phyloP scores from a whole-genome alignment of 495 filamentous ascomycete genomes.

The Lasiosphaeria miniovina region DNA sequence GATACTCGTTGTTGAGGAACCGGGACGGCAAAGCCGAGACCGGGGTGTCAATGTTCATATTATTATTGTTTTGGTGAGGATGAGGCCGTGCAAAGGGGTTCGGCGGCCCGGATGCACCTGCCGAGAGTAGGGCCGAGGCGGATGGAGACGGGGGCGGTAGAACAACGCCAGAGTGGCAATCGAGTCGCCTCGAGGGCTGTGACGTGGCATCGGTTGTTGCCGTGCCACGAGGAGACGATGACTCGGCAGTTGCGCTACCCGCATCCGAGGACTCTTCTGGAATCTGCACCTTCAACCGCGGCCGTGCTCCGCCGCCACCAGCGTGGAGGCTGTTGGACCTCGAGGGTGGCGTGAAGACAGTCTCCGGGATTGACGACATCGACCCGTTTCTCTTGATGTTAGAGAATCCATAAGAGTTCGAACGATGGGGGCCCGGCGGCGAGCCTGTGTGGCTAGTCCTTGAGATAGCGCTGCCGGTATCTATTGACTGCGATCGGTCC shows the following conservation, averaged over 20 bases:
- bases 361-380: slow-evolving; percentile 54
- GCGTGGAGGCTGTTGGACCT: slow-evolving; percentile 68
- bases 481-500: slow-evolving; percentile 61
- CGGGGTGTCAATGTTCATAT: slow-evolving; percentile 85
- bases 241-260: slow-evolving; percentile 73
- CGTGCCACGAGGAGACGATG: slow-evolving; percentile 68
- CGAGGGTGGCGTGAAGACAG: slow-evolving; percentile 61
- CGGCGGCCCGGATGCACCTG: slow-evolving; percentile 86
- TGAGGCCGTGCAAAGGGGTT: slow-evolving; percentile 91
- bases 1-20: slow-evolving; percentile 78
- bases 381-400: slow-evolving; percentile 49
- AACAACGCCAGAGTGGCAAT: slow-evolving; percentile 64
- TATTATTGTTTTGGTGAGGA: slow-evolving; percentile 59
- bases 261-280: slow-evolving; percentile 82
- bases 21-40: slow-evolving; percentile 95
- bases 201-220: slow-evolving; percentile 54
- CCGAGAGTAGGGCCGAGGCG: slow-evolving; percentile 75
- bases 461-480: slow-evolving; percentile 51
- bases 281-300: slow-evolving; percentile 88
- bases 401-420: slow-evolving; percentile 40
- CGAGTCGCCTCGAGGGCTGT: slow-evolving; percentile 41
- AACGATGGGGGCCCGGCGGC: slow-evolving; percentile 47
- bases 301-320: slow-evolving; percentile 59
- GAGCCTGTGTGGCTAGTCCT: slow-evolving; percentile 43
- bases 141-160: slow-evolving; percentile 92